Percentiles rank a stretch among this genome's conserved stretches.
Evolutionary conservation across 2,329 filamentous ascomycete species (phyloP).

Genomic region (Neofusicoccum laricinum): DNA sequence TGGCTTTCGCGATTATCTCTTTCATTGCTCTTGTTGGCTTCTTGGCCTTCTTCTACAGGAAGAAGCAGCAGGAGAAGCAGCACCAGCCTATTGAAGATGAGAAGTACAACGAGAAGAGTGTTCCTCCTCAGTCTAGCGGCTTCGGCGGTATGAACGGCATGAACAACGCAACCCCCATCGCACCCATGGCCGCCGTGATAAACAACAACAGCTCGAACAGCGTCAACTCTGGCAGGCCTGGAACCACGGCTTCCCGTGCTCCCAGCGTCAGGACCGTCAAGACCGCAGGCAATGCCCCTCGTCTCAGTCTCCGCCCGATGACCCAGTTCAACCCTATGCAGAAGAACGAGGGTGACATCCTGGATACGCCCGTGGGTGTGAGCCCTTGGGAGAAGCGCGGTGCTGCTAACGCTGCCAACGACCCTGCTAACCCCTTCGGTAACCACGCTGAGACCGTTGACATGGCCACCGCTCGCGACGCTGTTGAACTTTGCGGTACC

Average conservation of each 20-base stretch:
- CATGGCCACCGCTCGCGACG: conserved; percentile 22
- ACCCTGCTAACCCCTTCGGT: conserved; percentile 34
- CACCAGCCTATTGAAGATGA: conserved; percentile 37
- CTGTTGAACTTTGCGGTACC: conserved; percentile 7
- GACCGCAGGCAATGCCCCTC: conserved; percentile 63
- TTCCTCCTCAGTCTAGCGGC: not conserved
- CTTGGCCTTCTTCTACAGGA: conserved; percentile 55
- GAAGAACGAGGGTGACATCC: not conserved
- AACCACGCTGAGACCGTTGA: conserved; percentile 36
- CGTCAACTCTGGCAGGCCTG: not conserved
- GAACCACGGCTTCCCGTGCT: not conserved
- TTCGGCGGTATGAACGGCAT: not conserved
- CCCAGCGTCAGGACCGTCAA: conserved; percentile 42
- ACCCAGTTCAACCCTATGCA: conserved; percentile 61
- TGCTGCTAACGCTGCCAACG: conserved; percentile 28
- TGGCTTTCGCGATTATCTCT: conserved; percentile 77
- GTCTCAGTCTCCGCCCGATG: conserved; percentile 78
- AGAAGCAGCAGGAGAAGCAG: conserved; percentile 62
- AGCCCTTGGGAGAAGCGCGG: conserved; percentile 41
- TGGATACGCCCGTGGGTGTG: not conserved
- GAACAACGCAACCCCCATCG: not conserved
- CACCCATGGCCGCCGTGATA: not conserved
- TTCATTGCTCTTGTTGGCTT: conserved; percentile 65
- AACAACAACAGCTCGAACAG: not conserved
- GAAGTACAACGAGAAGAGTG: conserved; percentile 30